A percentile compares a stretch with the other conserved stretches of the same genome.
Evolutionary conservation across 1,284 basidiomycete species (phyloP).

Genomic region (Rhodotorula sp.): DNA sequence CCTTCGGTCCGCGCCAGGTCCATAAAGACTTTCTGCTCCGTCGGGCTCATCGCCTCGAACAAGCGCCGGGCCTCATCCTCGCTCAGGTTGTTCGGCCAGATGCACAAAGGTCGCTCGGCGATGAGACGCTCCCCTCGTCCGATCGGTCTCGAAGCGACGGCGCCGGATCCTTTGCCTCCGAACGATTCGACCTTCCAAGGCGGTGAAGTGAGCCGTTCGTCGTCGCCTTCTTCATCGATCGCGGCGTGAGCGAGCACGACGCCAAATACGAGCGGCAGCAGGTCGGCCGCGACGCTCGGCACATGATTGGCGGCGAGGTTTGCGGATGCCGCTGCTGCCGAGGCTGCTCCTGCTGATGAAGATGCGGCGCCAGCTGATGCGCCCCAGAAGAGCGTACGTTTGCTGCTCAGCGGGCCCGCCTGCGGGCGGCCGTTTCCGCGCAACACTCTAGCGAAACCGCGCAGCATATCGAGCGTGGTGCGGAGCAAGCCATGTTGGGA

Average conservation of each 20-base stretch:
- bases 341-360: background rate
- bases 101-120: slow-evolving; percentile 39
- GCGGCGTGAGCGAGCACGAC: slow-evolving; percentile 27
- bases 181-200: slow-evolving; percentile 28
- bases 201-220: slow-evolving; percentile 5
- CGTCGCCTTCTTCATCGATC: slow-evolving; percentile 16
- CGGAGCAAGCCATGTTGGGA: background rate
- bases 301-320: slow-evolving; percentile 23
- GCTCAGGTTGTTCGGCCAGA: slow-evolving; percentile 39
- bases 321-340: background rate
- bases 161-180: slow-evolving; percentile 38
- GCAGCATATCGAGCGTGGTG: background rate
- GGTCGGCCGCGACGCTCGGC: slow-evolving; percentile 8
- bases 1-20: slow-evolving; percentile 28
- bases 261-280: slow-evolving; percentile 28
- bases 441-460: background rate
- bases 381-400: slow-evolving; percentile 11
- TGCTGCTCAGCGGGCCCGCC: background rate
- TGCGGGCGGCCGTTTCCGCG: background rate
- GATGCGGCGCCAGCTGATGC: slow-evolving; percentile 2
- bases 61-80: slow-evolving; percentile 26
- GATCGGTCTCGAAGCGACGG: slow-evolving; percentile 31
- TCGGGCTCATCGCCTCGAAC: slow-evolving; percentile 23
- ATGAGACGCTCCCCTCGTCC: slow-evolving; percentile 36
- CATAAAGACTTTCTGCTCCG: slow-evolving; percentile 35